Base-by-base conservation (phyloP, 2,329 filamentous ascomycete genomes). In the Mollisia scopiformis region DNA sequence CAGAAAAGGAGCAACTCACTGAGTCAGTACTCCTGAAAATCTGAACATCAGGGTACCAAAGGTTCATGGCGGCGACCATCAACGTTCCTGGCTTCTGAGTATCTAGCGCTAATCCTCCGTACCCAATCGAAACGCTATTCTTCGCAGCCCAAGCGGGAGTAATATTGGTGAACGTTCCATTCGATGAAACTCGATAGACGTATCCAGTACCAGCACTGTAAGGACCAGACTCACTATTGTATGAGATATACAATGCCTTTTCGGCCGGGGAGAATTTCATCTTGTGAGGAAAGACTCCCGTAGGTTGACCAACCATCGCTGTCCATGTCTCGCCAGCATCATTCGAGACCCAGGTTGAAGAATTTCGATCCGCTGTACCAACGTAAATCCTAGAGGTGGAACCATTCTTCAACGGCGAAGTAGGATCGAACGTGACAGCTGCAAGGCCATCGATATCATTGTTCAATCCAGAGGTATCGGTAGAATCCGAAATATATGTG, bases 1-100 rank as follows among this genome's bases (percentile, higher is more conserved):
- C 21, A 28, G 7, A n/a, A 56, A n/a, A 16, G 21, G 30, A 37
- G 16, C n/a, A 7, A 39, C 56, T 58, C 3, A 58, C 33, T 21
- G 58, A 57, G 41, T 57, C 47, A 10, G 23, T 57, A 25, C 58
- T 61, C 23, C 47, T 56, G 83, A 81, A 87, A 30, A 87, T 75
- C 57, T 84, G 80, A 0, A 79, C 83, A 61, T 87, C 84, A 0
- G 84, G 84, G 72, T 78, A 86, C 84, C 84, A 87, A 11, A 79
- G 81, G 72, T 87, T 87, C 52, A 86, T 70, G 1, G 78, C 79
- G 0, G 84, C 82, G 0, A 85, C 83, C 50, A 87, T 78, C 16
- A 87, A 69, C 0, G 83, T 85, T 0, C 84, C 84, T 0, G 84
- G 79, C 19, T 79, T 81, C 64, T 81, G 76, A 63, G 80, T 74